phyloP scores from a whole-genome alignment of 83 land plant genomes.

The Picea abies region DNA sequence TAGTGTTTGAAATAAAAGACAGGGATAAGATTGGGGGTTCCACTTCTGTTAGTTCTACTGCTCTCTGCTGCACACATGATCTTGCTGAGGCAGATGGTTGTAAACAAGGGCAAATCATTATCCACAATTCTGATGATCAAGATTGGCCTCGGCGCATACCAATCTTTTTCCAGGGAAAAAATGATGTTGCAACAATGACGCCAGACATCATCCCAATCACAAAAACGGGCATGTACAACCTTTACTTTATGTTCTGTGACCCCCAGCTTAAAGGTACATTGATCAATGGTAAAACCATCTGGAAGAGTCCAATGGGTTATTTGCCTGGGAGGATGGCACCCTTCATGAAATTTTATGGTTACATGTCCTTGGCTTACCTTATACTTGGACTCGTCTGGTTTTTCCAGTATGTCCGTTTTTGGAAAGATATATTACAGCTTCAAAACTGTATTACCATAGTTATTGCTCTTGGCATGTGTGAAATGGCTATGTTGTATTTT shows the following conservation, averaged over 20 bases:
- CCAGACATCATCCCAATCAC: constrained; percentile 42
- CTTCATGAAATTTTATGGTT: constrained; percentile 32
- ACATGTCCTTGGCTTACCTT: constrained; percentile 37
- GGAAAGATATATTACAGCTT: constrained; percentile 39
- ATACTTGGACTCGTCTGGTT: constrained; percentile 41
- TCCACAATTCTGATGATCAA: constrained; percentile 22
- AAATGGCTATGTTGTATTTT: constrained; percentile 45
- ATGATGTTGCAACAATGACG: constrained; percentile 31
- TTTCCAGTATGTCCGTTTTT: constrained; percentile 28
- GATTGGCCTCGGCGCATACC: constrained; percentile 57
- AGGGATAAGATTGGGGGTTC: constrained; percentile 84
- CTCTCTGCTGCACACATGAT: constrained; percentile 82
- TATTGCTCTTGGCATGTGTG: constrained; percentile 36
- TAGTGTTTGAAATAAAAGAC: constrained; percentile 76
- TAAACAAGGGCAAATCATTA: constrained; percentile 38
- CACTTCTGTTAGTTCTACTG: constrained; percentile 80
- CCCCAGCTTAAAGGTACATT: constrained; percentile 25
- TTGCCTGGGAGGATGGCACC: constrained; percentile 41
- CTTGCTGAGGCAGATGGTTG: constrained; percentile 85
- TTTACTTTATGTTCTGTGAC: constrained; percentile 42
- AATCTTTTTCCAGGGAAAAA: constrained; percentile 38
- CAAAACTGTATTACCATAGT: constrained; percentile 43
- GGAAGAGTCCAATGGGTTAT: constrained; percentile 43
- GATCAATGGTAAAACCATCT: constrained; percentile 34
- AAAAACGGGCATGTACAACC: constrained; percentile 65